Evolutionary conservation across 305 asterid genomes (phyloP).

Genomic region (Petunia hybrid): DNA sequence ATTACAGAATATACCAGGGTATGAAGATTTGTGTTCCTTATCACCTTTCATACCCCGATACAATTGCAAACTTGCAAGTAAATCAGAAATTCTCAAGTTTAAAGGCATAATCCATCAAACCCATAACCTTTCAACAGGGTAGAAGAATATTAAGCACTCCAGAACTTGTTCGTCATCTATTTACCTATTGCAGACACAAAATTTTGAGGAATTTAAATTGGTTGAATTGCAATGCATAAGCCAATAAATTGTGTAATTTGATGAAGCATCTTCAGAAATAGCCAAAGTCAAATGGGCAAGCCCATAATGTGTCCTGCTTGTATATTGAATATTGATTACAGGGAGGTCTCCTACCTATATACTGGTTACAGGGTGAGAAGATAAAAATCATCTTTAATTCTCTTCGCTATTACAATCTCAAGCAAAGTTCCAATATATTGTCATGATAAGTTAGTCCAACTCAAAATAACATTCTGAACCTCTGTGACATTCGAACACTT

Average conservation of each 20-base stretch:
- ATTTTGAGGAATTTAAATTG: background rate
- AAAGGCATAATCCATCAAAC: no score
- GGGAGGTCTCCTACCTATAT: background rate
- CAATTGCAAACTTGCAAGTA: no score
- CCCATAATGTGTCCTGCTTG: background rate
- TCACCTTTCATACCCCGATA: no score
- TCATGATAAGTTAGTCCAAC: background rate
- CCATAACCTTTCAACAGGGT: no score
- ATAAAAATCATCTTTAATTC: background rate
- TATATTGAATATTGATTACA: conserved; percentile 6
- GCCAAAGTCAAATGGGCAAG: background rate
- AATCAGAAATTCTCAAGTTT: no score
- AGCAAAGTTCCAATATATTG: background rate
- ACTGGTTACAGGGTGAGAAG: conserved; percentile 7
- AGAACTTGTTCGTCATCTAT: background rate
- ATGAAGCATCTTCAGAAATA: background rate
- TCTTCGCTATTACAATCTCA: background rate
- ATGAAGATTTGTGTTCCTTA: no score
- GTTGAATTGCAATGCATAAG: background rate
- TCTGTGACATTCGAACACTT: background rate
- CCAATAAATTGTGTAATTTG: background rate
- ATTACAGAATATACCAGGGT: no score
- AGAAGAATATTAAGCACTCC: background rate
- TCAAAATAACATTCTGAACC: background rate
- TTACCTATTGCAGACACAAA: background rate